Percentiles rank a stretch among this genome's conserved stretches.
Evolutionary conservation across 2,329 filamentous ascomycete species (phyloP).

Genomic region (Hypoxylon sp.): DNA sequence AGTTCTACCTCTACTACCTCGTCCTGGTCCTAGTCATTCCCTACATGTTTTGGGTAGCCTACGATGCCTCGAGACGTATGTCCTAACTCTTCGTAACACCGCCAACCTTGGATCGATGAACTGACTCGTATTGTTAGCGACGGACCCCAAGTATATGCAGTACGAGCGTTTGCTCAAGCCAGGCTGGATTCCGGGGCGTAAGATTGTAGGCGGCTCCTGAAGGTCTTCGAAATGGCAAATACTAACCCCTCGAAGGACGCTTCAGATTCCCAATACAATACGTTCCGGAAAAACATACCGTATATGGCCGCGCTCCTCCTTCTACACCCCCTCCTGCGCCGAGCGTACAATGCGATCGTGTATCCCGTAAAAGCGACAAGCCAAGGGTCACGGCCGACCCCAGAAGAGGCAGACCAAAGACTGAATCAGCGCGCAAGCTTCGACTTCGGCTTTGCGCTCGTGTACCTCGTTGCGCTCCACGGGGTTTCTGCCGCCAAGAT

Average conservation of each 20-base stretch:
- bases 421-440: conserved; percentile 80
- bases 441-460: conserved; percentile 81
- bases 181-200: conserved; percentile 93
- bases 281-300: conserved; percentile 87
- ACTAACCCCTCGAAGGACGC: conserved; percentile 71
- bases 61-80: conserved; percentile 84
- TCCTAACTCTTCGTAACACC: neutral
- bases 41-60: conserved; percentile 91
- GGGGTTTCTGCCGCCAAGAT: conserved; percentile 89
- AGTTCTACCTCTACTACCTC: conserved; percentile 86
- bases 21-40: conserved; percentile 76
- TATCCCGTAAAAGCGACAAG: conserved; percentile 52
- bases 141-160: conserved; percentile 82
- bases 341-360: conserved; percentile 72
- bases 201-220: conserved; percentile 72
- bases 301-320: conserved; percentile 79
- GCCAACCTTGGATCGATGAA: neutral
- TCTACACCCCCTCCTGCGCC: conserved; percentile 83
- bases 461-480: conserved; percentile 84
- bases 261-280: conserved; percentile 87
- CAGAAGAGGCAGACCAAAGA: conserved; percentile 65
- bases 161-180: conserved; percentile 77
- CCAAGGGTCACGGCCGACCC: conserved; percentile 47
- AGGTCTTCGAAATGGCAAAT: neutral
- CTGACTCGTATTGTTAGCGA: conserved; percentile 64